These are phyloP conservation scores for Cnidoscolus chayamansa DNA, from an alignment of 441 rosid species.

Conservation along the genomic window DNA sequence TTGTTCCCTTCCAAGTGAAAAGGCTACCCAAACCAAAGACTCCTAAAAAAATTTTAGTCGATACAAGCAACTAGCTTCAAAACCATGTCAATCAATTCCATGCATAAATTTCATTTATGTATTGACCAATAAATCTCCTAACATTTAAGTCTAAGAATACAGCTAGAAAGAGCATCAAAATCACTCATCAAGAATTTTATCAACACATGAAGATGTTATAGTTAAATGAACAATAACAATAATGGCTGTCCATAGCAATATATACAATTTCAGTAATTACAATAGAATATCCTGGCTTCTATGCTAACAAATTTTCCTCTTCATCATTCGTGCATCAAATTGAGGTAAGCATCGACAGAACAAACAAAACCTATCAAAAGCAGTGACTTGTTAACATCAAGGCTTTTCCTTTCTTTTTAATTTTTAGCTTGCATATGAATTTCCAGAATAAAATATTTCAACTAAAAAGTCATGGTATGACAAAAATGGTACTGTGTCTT, in stretches of 20 bases:
- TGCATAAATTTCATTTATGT: too few relatives aligned
- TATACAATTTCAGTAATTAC: background rate
- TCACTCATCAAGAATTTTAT: too few relatives aligned
- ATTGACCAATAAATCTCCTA: too few relatives aligned
- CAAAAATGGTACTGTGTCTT: background rate
- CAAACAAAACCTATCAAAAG: background rate
- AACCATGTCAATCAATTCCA: too few relatives aligned
- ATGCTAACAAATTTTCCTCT: background rate
- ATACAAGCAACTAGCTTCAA: too few relatives aligned
- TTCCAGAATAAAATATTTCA: slow-evolving; percentile 2
- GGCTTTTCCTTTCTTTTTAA: background rate
- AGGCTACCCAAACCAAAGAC: too few relatives aligned
- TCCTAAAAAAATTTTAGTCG: too few relatives aligned
- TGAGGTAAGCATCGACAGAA: background rate
- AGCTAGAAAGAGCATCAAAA: too few relatives aligned
- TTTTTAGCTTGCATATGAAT: background rate
- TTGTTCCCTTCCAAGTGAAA: too few relatives aligned
- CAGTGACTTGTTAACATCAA: too few relatives aligned
- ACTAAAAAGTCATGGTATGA: too few relatives aligned
- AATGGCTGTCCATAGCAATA: background rate
- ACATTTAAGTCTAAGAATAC: too few relatives aligned
- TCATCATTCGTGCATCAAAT: background rate
- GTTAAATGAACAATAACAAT: background rate
- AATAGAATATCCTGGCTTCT: background rate
- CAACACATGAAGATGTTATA: background rate